Percentiles rank a stretch among this genome's conserved stretches.
phyloP scores from a whole-genome alignment of 306 rosid species.

The Prunus davidiana region DNA sequence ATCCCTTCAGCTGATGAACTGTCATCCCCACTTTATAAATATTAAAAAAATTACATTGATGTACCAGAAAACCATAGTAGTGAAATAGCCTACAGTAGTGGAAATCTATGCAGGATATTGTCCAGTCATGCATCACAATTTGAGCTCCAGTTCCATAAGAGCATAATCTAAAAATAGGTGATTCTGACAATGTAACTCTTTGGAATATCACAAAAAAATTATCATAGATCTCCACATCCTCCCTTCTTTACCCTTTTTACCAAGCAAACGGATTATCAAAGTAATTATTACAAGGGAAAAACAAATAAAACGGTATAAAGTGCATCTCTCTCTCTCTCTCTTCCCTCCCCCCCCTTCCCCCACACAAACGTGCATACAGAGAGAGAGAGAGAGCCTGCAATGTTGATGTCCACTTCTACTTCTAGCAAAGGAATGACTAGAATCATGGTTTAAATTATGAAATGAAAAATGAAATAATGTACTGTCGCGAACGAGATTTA shows the following conservation, averaged over 20 bases:
- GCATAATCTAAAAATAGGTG: too few relatives aligned
- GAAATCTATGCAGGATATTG: neutral
- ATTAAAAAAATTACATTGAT: slow-evolving; percentile 2
- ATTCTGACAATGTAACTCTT: too few relatives aligned
- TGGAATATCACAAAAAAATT: neutral
- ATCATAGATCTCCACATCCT: neutral
- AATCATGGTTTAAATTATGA: neutral
- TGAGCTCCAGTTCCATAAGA: neutral
- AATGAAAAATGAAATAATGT: too few relatives aligned
- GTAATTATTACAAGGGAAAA: neutral
- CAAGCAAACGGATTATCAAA: neutral
- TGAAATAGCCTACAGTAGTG: neutral
- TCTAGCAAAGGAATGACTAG: neutral
- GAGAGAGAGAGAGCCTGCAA: too few relatives aligned
- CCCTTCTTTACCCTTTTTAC: neutral
- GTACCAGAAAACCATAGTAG: slow-evolving; percentile 6
- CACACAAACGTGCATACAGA: too few relatives aligned
- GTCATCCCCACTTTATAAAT: slow-evolving; percentile 50
- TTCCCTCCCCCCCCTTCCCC: too few relatives aligned
- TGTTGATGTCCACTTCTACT: neutral
- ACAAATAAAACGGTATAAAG: neutral
- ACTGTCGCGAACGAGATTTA: neutral
- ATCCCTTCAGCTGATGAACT: slow-evolving; percentile 37
- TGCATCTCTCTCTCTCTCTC: too few relatives aligned
- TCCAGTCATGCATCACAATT: neutral